Conservation (phyloP, 345 rosid genomes). For the Salix caprea region DNA sequence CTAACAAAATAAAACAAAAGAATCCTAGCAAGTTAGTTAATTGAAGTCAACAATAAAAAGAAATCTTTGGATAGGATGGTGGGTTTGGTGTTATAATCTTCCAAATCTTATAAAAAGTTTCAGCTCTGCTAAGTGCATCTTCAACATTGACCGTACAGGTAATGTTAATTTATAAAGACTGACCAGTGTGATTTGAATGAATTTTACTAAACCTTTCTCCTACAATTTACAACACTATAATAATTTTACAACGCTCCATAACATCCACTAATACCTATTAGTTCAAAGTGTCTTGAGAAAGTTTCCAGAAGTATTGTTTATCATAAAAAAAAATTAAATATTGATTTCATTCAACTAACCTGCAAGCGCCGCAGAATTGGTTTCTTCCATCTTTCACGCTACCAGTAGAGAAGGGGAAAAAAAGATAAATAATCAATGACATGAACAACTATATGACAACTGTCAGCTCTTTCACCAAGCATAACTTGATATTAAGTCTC, state of each 20-base stretch:
- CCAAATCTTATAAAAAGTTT: neutral
- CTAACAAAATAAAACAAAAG: neutral
- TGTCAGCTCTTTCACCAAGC: neutral
- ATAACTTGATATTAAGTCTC: neutral
- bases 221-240: neutral
- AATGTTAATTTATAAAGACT: neutral
- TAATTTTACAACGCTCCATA: neutral
- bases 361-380: slow-evolving; percentile 94
- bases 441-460: neutral
- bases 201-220: neutral
- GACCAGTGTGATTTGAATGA: neutral
- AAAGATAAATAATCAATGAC: neutral
- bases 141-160: neutral
- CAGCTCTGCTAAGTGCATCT: neutral
- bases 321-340: neutral
- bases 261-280: neutral
- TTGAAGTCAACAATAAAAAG: neutral
- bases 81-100: neutral
- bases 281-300: neutral
- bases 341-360: slow-evolving; percentile 42
- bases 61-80: neutral
- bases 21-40: neutral
- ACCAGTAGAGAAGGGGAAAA: slow-evolving; percentile 16
- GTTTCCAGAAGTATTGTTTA: neutral
- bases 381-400: slow-evolving; percentile 99